These are phyloP conservation scores for Phytophthora nicotianae DNA, from an alignment of 352 stramenopile genomes.

Conservation along the genomic window DNA sequence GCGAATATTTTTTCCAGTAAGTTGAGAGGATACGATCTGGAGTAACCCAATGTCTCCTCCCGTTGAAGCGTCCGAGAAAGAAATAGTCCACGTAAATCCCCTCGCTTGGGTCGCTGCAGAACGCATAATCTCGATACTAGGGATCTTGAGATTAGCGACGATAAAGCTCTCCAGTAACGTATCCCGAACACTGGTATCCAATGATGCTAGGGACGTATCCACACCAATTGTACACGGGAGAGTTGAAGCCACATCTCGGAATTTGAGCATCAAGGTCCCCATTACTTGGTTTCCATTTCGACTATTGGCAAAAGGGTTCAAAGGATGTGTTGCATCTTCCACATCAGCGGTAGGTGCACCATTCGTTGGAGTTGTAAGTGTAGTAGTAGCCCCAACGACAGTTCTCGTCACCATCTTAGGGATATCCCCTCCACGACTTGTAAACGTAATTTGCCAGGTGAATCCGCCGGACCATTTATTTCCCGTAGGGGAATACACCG, in stretches of 20 bases:
- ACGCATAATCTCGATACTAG: slow-evolving; percentile 54
- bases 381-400: background rate
- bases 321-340: slow-evolving; percentile 47
- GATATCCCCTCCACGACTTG: slow-evolving; percentile 80
- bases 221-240: slow-evolving; percentile 46
- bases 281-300: slow-evolving; percentile 92
- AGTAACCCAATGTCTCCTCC: slow-evolving; percentile 87
- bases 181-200: slow-evolving; percentile 41
- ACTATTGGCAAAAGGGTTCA: slow-evolving; percentile 65
- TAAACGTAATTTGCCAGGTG: slow-evolving; percentile 94
- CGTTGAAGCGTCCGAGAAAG: slow-evolving; percentile 55
- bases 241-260: slow-evolving; percentile 44
- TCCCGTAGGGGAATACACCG: slow-evolving; percentile 78
- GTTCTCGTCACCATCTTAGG: slow-evolving; percentile 64
- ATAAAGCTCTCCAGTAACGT: slow-evolving; percentile 51
- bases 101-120: slow-evolving; percentile 66
- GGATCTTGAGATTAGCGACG: slow-evolving; percentile 47
- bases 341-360: slow-evolving; percentile 34
- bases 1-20: slow-evolving; percentile 40
- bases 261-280: slow-evolving; percentile 79
- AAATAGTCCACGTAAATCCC: slow-evolving; percentile 86
- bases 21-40: slow-evolving; percentile 40
- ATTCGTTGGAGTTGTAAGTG: slow-evolving; percentile 9
- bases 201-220: slow-evolving; percentile 37
- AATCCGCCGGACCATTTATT: slow-evolving; percentile 94